Conservation (phyloP, 768 basidiomycete genomes). For the Serendipita sp. region DNA sequence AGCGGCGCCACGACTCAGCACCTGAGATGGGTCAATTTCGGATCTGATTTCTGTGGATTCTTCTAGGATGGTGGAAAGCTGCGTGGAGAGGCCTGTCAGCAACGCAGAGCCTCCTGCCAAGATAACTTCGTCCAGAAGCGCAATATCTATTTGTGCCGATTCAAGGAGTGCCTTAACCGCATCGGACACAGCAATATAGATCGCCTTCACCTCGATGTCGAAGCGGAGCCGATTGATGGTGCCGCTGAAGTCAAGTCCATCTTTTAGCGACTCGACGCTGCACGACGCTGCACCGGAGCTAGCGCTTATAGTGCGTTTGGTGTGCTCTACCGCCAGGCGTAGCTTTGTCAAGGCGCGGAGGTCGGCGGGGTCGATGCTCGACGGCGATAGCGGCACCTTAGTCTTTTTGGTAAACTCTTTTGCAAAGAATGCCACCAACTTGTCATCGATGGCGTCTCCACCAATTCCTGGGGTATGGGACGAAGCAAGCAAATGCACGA, state of each 20-base stretch:
- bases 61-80: slow-evolving; percentile 30
- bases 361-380: slow-evolving; percentile 31
- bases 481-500: slow-evolving; percentile 43
- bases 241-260: slow-evolving; percentile 78
- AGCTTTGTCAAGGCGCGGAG: slow-evolving; percentile 87
- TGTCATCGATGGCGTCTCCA: slow-evolving; percentile 60
- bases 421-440: slow-evolving; percentile 79
- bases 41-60: slow-evolving; percentile 45
- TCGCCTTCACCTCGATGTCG: slow-evolving; percentile 42
- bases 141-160: slow-evolving; percentile 37
- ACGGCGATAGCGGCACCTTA: slow-evolving; percentile 52
- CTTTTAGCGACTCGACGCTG: slow-evolving; percentile 86
- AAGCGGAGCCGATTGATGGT: slow-evolving; percentile 43
- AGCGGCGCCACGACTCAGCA: slow-evolving; percentile 62
- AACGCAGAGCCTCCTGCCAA: slow-evolving; percentile 63
- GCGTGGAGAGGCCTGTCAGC: slow-evolving; percentile 58
- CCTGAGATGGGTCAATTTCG: slow-evolving; percentile 60
- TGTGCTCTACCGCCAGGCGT: slow-evolving; percentile 81
- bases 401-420: slow-evolving; percentile 97
- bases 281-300: slow-evolving; percentile 76
- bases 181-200: slow-evolving; percentile 41
- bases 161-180: slow-evolving; percentile 38
- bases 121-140: slow-evolving; percentile 62
- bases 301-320: slow-evolving; percentile 83
- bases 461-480: slow-evolving; percentile 28